Evolutionary conservation across 2,329 filamentous ascomycete species (phyloP).

Genomic region (Teratosphaeria viscida): DNA sequence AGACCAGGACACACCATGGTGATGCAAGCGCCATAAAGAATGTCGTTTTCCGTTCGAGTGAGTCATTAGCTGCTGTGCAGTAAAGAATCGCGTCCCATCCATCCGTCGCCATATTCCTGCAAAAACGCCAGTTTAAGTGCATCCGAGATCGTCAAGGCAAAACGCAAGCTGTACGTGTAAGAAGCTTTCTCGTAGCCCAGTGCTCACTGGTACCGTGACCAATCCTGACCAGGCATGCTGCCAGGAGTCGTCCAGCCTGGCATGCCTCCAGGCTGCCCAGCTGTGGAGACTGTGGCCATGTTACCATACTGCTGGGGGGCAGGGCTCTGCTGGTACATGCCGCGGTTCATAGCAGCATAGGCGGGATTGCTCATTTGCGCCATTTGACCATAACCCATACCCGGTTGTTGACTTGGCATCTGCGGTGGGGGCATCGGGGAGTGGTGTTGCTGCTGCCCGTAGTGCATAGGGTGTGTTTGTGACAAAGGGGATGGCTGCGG

Average conservation of each 20-base stretch:
- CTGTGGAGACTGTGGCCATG: conserved; percentile 23
- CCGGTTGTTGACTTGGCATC: conserved; percentile 32
- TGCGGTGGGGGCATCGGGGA: conserved; percentile 41
- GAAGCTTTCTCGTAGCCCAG: background rate
- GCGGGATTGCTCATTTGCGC: conserved; percentile 32
- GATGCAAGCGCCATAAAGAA: background rate
- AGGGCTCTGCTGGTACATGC: conserved; percentile 40
- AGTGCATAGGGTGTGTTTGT: conserved; percentile 37
- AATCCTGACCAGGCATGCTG: conserved; percentile 22
- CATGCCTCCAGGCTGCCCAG: conserved; percentile 42
- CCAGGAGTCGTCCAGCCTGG: conserved; percentile 39
- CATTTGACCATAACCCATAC: conserved; percentile 38
- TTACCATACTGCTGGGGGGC: conserved; percentile 30
- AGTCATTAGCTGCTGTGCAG: background rate
- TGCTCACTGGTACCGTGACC: conserved; percentile 8
- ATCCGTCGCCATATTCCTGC: background rate
- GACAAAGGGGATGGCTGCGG: conserved; percentile 39
- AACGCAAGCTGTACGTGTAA: background rate
- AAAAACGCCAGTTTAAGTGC: background rate
- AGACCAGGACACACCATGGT: background rate
- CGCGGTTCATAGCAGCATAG: conserved; percentile 38
- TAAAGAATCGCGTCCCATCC: background rate
- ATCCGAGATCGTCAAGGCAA: background rate
- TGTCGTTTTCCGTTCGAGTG: background rate
- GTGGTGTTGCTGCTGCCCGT: conserved; percentile 37